These are phyloP conservation scores for Phytophthora parvispora DNA, from an alignment of 352 stramenopile species.

Conservation along the genomic window DNA sequence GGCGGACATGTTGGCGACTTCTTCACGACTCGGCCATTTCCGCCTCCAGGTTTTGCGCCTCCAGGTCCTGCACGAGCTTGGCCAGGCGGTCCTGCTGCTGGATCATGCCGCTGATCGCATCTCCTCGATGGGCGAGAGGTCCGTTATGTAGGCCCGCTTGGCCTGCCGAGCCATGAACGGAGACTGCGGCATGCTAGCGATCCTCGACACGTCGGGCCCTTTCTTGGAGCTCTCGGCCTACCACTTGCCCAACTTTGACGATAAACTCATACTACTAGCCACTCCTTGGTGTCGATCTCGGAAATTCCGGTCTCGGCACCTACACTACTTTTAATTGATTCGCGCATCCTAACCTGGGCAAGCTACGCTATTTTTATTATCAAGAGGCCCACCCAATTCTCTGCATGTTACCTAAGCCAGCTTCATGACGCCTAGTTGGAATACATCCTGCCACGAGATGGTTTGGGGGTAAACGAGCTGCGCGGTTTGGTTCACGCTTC, in stretches of 20 bases:
- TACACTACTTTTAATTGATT: no score
- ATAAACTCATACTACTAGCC: no score
- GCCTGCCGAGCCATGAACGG: constrained; percentile 84
- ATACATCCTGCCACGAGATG: constrained; percentile 28
- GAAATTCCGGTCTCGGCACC: no score
- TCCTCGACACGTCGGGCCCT: constrained; percentile 13
- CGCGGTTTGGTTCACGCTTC: constrained; percentile 41
- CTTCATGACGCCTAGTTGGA: constrained; percentile 29
- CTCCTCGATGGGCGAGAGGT: constrained; percentile 86
- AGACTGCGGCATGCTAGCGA: constrained; percentile 41
- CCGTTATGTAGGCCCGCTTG: constrained; percentile 76
- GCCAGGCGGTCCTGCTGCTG: constrained; percentile 66
- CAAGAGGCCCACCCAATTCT: no score
- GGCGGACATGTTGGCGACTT: no score
- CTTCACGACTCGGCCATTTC: constrained; percentile 34
- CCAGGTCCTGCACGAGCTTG: constrained; percentile 56
- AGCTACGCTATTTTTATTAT: not conserved
- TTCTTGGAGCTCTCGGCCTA: constrained; percentile 20
- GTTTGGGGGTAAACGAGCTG: constrained; percentile 38
- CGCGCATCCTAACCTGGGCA: no score
- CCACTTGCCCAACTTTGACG: no score
- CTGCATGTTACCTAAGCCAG: no score
- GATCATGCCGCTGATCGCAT: constrained; percentile 76
- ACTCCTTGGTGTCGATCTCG: no score
- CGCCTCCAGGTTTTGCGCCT: no score